phyloP scores from a whole-genome alignment of 768 basidiomycete species.

The Agaricus blazei region DNA sequence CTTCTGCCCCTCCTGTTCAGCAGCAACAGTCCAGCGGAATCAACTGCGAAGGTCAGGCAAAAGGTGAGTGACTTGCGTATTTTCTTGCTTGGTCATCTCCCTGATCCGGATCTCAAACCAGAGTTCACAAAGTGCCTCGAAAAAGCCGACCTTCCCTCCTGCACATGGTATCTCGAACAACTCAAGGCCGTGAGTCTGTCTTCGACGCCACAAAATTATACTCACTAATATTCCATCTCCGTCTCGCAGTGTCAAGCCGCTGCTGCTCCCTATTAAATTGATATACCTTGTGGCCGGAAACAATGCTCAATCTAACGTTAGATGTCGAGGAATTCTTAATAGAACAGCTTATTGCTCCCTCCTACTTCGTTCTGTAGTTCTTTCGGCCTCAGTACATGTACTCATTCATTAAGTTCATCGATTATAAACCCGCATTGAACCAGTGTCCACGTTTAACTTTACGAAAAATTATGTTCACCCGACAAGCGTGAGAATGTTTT shows the following conservation, averaged over 20 bases:
- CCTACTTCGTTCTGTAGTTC: background rate
- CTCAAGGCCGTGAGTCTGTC: slow-evolving; percentile 69
- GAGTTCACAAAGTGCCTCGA: slow-evolving; percentile 86
- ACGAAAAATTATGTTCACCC: no score
- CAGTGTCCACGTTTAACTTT: background rate
- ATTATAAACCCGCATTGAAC: background rate
- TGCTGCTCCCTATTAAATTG: slow-evolving; percentile 38
- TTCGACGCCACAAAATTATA: background rate
- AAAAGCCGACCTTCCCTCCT: slow-evolving; percentile 72
- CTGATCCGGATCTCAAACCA: slow-evolving; percentile 19
- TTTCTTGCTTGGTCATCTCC: background rate
- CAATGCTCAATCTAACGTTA: background rate
- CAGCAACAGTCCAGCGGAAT: slow-evolving; percentile 40
- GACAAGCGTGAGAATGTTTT: no score
- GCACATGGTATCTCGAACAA: slow-evolving; percentile 85
- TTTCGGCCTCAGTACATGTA: background rate
- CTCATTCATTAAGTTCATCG: background rate
- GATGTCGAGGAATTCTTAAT: background rate
- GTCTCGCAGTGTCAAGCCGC: slow-evolving; percentile 65
- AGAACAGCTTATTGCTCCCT: background rate
- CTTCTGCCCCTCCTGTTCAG: slow-evolving; percentile 44
- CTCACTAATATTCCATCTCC: slow-evolving; percentile 9
- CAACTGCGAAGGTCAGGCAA: slow-evolving; percentile 76
- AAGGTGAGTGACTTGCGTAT: slow-evolving; percentile 41
- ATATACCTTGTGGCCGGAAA: background rate